These are phyloP conservation scores for Pterocarpus macrocarpus DNA, from an alignment of 306 rosid genomes.

Conservation along the genomic window DNA sequence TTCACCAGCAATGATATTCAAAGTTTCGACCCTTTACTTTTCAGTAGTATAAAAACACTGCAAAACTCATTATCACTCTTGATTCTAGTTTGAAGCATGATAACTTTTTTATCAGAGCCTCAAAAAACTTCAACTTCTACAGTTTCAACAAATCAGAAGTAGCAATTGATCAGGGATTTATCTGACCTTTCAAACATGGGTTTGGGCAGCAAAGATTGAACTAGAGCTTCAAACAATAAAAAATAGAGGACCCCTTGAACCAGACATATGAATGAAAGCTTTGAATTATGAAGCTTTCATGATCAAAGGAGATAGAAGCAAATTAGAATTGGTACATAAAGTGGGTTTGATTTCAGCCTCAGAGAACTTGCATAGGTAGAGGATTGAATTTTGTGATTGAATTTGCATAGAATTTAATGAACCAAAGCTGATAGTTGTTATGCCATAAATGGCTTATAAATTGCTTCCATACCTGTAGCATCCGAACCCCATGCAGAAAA, in stretches of 20 bases:
- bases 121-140: background rate
- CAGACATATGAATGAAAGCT: background rate
- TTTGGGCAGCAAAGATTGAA: background rate
- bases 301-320: background rate
- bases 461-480: conserved; percentile 47
- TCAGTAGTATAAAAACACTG: background rate
- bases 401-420: conserved; percentile 30
- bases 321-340: conserved; percentile 7
- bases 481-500: conserved; percentile 43
- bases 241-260: background rate
- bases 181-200: conserved; percentile 16
- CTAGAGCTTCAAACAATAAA: background rate
- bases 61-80: background rate
- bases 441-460: conserved; percentile 46
- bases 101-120: background rate
- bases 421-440: conserved; percentile 14
- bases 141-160: background rate
- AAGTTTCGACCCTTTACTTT: conserved; percentile 10
- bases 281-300: conserved; percentile 13
- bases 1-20: conserved; percentile 11
- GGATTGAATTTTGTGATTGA: conserved; percentile 29
- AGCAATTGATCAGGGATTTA: conserved; percentile 1
- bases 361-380: conserved; percentile 1
- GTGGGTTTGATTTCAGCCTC: background rate
- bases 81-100: conserved; percentile 42